Percentiles rank a stretch among this genome's conserved stretches.
These are phyloP conservation scores for Metarhizium robertsii DNA, from an alignment of 2,329 filamentous ascomycete species.

Conservation along the genomic window DNA sequence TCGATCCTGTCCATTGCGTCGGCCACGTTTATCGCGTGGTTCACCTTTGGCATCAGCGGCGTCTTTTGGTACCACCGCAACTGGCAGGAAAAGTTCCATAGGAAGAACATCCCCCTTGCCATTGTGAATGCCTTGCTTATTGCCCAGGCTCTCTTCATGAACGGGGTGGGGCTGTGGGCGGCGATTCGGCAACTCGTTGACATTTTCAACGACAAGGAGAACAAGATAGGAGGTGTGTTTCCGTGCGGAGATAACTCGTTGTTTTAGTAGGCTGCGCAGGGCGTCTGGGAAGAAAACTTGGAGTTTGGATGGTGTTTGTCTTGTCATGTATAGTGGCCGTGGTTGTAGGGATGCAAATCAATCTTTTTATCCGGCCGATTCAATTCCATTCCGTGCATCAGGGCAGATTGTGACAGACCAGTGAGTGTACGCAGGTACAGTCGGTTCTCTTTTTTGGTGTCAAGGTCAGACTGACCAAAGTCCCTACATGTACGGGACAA, in stretches of 20 bases:
- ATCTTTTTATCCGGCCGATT: no score
- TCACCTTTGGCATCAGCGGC: constrained; percentile 26
- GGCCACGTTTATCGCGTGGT: constrained; percentile 27
- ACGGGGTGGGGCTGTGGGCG: constrained; percentile 25
- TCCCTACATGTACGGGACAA: no score
- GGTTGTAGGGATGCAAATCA: no score
- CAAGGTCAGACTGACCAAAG: no score
- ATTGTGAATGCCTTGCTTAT: constrained; percentile 20
- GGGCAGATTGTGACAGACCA: no score
- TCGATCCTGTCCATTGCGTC: constrained; percentile 27
- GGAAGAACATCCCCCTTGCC: constrained; percentile 2
- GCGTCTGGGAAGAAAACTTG: no score
- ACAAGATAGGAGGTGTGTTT: constrained; percentile 21
- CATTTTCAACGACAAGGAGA: constrained; percentile 16
- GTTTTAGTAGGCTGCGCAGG: constrained; percentile 12
- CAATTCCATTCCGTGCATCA: no score
- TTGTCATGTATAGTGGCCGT: no score
- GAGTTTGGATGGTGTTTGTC: no score
- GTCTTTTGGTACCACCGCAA: constrained; percentile 28
- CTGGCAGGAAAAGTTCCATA: constrained; percentile 16
- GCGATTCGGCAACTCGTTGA: constrained; percentile 22
- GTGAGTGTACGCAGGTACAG: no score
- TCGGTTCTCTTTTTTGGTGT: no score
- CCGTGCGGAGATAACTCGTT: constrained; percentile 25
- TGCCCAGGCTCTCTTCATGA: constrained; percentile 23